phyloP scores from a whole-genome alignment of 371 early-diverging fungal genomes.

The Syncephalastrum contaminatum region DNA sequence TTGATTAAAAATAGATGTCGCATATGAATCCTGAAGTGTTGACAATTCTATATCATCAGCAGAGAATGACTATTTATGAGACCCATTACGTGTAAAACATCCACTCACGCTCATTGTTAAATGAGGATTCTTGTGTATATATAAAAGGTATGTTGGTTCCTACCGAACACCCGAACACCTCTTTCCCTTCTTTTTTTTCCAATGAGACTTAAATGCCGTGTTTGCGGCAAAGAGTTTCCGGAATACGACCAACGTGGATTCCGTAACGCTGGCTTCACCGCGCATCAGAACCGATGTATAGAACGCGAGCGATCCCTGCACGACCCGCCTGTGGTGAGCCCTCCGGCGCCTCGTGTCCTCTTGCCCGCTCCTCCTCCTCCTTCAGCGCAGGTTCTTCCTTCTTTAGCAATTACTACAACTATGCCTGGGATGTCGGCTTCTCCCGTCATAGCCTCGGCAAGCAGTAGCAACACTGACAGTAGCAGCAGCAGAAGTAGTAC shows the following conservation, averaged over 20 bases:
- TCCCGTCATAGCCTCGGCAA: neutral
- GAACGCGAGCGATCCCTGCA: slow-evolving; percentile 10
- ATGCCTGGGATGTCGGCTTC: neutral
- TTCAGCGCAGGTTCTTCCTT: too few species aligned
- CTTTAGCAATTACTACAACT: neutral
- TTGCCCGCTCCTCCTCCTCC: slow-evolving; percentile 6
- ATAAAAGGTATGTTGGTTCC: too few species aligned
- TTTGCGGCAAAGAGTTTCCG: slow-evolving; percentile 33
- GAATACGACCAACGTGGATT: slow-evolving; percentile 43
- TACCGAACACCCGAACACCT: too few species aligned
- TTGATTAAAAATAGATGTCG: too few species aligned
- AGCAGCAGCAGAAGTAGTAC: neutral
- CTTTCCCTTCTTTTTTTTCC: too few species aligned
- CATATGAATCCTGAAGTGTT: too few species aligned
- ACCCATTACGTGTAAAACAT: too few species aligned
- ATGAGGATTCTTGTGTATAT: too few species aligned
- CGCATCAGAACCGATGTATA: slow-evolving; percentile 39
- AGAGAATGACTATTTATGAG: too few species aligned
- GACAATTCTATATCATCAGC: too few species aligned
- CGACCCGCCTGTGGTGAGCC: neutral
- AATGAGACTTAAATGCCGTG: slow-evolving; percentile 20
- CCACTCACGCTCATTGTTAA: too few species aligned
- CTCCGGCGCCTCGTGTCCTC: slow-evolving; percentile 1
- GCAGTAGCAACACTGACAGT: slow-evolving; percentile 1
- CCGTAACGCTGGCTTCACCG: slow-evolving; percentile 39